Conservation (phyloP, 192 early-diverging fungal genomes). For the Backusella mclennaniae region DNA sequence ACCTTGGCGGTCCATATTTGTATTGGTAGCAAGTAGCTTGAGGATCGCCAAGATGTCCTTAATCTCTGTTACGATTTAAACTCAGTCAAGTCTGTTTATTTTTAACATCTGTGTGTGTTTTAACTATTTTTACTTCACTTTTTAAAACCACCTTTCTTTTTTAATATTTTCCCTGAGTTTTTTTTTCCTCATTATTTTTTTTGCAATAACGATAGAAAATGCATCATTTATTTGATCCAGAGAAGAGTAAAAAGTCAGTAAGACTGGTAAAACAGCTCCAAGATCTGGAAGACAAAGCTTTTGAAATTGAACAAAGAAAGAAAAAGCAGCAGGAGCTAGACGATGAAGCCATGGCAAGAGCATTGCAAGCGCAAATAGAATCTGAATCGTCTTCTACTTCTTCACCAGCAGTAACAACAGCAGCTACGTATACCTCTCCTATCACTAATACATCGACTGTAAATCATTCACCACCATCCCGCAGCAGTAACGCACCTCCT, state of each 20-base stretch:
- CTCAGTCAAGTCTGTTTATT: not conserved
- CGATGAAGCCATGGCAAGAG: constrained; percentile 12
- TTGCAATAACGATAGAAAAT: not conserved
- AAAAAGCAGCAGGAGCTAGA: constrained; percentile 9
- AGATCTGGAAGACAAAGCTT: not conserved
- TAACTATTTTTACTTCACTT: not conserved
- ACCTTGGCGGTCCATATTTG: constrained; percentile 4
- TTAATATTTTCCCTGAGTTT: not conserved
- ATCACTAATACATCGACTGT: not conserved
- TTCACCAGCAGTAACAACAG: not conserved
- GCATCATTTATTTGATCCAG: not conserved
- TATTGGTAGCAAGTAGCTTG: not conserved
- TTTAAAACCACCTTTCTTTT: not conserved
- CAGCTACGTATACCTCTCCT: not conserved
- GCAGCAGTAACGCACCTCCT: not conserved
- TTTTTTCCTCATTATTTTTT: not conserved
- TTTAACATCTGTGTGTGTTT: not conserved
- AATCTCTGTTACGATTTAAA: not conserved
- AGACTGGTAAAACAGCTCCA: constrained; percentile 9
- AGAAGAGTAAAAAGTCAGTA: constrained; percentile 15
- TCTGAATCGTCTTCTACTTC: not conserved
- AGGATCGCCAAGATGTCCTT: not conserved
- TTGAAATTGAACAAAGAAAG: constrained; percentile 3
- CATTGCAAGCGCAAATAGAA: constrained; percentile 12
- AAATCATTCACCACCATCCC: not conserved